Conservation (phyloP, 129 eudicot species). For the Centaurea solstitialis region DNA sequence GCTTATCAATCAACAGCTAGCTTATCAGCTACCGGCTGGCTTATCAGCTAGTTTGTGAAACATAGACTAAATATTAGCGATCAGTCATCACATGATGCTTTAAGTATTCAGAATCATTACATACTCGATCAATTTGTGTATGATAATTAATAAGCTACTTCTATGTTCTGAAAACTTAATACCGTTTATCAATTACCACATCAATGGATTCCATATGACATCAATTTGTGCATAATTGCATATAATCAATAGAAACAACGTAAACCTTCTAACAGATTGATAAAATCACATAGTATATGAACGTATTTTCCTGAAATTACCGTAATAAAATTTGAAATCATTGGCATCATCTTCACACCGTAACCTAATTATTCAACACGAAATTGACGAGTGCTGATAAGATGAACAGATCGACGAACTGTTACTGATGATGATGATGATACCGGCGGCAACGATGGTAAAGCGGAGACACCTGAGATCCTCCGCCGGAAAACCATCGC, state of each 20-base stretch:
- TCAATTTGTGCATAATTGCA: background rate
- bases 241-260: background rate
- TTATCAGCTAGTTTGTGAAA: too few species aligned
- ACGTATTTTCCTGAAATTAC: background rate
- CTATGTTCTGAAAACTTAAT: background rate
- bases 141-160: background rate
- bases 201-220: background rate
- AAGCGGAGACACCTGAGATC: background rate
- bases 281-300: background rate
- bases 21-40: too few species aligned
- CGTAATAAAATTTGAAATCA: background rate
- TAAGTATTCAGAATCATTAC: background rate
- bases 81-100: too few species aligned
- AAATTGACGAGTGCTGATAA: background rate
- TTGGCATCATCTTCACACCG: background rate
- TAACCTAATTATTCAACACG: background rate
- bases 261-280: background rate
- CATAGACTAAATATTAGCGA: too few species aligned
- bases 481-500: background rate
- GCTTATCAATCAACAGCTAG: too few species aligned
- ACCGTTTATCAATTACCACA: background rate
- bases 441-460: background rate
- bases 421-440: background rate
- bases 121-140: background rate
- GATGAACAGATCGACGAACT: background rate